These are phyloP conservation scores for Colletotrichum sp. DNA, from an alignment of 2,329 filamentous ascomycete genomes.

Conservation along the genomic window DNA sequence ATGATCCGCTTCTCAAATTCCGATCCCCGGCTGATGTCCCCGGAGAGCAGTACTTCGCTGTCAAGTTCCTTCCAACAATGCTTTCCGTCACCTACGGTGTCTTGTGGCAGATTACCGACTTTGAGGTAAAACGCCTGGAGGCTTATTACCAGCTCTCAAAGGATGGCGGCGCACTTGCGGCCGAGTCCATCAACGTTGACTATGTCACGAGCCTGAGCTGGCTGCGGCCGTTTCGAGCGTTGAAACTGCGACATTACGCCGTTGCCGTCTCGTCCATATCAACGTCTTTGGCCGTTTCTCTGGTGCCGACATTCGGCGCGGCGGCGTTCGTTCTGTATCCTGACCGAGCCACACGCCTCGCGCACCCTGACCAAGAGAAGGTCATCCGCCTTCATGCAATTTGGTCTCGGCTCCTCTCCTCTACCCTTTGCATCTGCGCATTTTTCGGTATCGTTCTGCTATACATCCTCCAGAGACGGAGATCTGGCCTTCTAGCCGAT, in stretches of 20 bases:
- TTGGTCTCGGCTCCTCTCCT: constrained; percentile 68
- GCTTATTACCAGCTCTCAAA: constrained; percentile 71
- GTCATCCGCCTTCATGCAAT: constrained; percentile 58
- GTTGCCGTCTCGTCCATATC: constrained; percentile 71
- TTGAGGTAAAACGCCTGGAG: constrained; percentile 71
- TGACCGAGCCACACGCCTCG: constrained; percentile 47
- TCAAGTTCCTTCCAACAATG: constrained; percentile 69
- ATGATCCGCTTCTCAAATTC: constrained; percentile 55
- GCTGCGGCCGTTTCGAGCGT: constrained; percentile 66
- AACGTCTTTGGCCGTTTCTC: constrained; percentile 68
- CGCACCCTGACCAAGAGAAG: constrained; percentile 51
- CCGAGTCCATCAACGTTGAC: constrained; percentile 74
- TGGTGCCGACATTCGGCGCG: constrained; percentile 72
- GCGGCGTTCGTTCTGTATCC: constrained; percentile 65
- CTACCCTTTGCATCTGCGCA: constrained; percentile 62
- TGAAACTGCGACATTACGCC: constrained; percentile 69
- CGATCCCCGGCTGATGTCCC: constrained; percentile 53
- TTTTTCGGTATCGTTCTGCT: constrained; percentile 62
- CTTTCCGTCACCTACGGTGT: constrained; percentile 67
- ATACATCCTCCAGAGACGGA: constrained; percentile 64
- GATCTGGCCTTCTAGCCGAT: constrained; percentile 70
- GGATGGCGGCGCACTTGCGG: constrained; percentile 63
- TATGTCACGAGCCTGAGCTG: constrained; percentile 74
- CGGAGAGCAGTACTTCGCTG: constrained; percentile 59
- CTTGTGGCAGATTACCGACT: constrained; percentile 70